phyloP scores from a whole-genome alignment of 352 stramenopile genomes.

The Pythium apleroticum region DNA sequence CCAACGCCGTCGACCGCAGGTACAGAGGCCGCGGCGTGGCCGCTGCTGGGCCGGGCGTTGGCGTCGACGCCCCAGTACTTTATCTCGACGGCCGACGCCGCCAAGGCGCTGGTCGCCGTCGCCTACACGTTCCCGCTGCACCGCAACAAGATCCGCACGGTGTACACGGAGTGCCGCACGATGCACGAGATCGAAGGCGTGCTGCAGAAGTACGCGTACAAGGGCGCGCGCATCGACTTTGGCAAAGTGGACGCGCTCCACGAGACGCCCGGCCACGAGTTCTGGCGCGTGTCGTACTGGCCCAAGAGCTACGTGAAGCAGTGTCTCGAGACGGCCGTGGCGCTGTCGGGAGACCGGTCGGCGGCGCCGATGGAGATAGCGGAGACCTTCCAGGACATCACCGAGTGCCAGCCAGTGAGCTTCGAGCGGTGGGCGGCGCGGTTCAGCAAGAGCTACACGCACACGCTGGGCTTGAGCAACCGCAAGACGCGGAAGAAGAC shows the following conservation, averaged over 20 bases:
- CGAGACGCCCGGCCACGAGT: slow-evolving; percentile 20
- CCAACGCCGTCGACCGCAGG: not conserved
- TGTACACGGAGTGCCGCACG: slow-evolving; percentile 32
- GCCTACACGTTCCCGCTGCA: slow-evolving; percentile 34
- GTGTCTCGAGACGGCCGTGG: slow-evolving; percentile 27
- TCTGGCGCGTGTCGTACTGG: slow-evolving; percentile 33
- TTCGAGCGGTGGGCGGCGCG: slow-evolving; percentile 53
- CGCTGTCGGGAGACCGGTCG: slow-evolving; percentile 14
- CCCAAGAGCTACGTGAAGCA: slow-evolving; percentile 28
- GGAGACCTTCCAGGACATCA: slow-evolving; percentile 61
- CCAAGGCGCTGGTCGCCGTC: slow-evolving; percentile 30
- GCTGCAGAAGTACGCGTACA: slow-evolving; percentile 26
- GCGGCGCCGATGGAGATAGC: slow-evolving; percentile 22
- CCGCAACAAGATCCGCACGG: slow-evolving; percentile 20
- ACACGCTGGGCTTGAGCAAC: slow-evolving; percentile 28
- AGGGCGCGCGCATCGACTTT: slow-evolving; percentile 25
- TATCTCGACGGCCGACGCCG: slow-evolving; percentile 32
- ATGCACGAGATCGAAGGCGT: slow-evolving; percentile 29
- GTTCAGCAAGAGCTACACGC: slow-evolving; percentile 51
- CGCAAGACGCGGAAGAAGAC: not conserved
- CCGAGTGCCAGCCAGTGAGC: slow-evolving; percentile 45
- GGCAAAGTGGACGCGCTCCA: slow-evolving; percentile 23
- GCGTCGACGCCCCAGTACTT: slow-evolving; percentile 31
- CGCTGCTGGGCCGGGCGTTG: slow-evolving; percentile 24
- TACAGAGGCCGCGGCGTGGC: slow-evolving; percentile 1